A percentile compares a stretch with the other conserved stretches of the same genome.
These are phyloP conservation scores for Hypoxylon crocopeplum DNA, from an alignment of 495 filamentous ascomycete genomes.

Conservation along the genomic window DNA sequence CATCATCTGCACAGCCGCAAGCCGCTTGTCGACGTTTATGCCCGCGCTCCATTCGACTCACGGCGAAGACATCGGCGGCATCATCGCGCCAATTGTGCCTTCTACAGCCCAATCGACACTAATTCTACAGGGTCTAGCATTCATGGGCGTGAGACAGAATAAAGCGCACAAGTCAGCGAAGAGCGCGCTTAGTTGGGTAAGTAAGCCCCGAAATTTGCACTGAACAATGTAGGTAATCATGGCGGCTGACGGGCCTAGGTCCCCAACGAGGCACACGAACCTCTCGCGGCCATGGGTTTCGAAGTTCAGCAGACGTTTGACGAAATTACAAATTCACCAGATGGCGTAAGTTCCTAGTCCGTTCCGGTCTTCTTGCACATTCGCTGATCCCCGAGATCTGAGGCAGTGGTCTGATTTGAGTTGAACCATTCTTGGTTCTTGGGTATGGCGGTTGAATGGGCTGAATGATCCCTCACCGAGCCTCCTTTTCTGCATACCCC, in stretches of 20 bases:
- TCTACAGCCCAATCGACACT: slow-evolving; percentile 71
- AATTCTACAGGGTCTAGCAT: slow-evolving; percentile 76
- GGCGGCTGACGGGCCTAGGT: slow-evolving; percentile 57
- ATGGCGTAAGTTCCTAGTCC: slow-evolving; percentile 53
- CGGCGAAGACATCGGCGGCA: slow-evolving; percentile 68
- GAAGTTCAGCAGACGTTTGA: slow-evolving; percentile 77
- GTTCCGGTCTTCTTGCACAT: slow-evolving; percentile 8
- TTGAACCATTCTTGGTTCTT: slow-evolving; percentile 22
- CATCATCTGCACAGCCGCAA: slow-evolving; percentile 76
- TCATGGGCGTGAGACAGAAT: slow-evolving; percentile 83
- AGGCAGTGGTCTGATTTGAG: slow-evolving; percentile 49
- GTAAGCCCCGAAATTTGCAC: slow-evolving; percentile 36
- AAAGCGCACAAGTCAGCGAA: slow-evolving; percentile 74
- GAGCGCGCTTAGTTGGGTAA: slow-evolving; percentile 78
- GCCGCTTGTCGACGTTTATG: slow-evolving; percentile 70
- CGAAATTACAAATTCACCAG: slow-evolving; percentile 78
- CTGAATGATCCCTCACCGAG: slow-evolving; percentile 24
- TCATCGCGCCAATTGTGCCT: slow-evolving; percentile 81
- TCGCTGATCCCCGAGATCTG: slow-evolving; percentile 20
- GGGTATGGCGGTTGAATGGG: slow-evolving; percentile 4
- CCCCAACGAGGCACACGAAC: slow-evolving; percentile 73
- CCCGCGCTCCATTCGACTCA: slow-evolving; percentile 65
- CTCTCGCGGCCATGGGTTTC: slow-evolving; percentile 77
- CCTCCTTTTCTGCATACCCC: slow-evolving; percentile 5
- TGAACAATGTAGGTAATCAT: neutral